These are phyloP conservation scores for Lodderomyces margitis DNA, from an alignment of 1,139 yeast species.

Conservation along the genomic window DNA sequence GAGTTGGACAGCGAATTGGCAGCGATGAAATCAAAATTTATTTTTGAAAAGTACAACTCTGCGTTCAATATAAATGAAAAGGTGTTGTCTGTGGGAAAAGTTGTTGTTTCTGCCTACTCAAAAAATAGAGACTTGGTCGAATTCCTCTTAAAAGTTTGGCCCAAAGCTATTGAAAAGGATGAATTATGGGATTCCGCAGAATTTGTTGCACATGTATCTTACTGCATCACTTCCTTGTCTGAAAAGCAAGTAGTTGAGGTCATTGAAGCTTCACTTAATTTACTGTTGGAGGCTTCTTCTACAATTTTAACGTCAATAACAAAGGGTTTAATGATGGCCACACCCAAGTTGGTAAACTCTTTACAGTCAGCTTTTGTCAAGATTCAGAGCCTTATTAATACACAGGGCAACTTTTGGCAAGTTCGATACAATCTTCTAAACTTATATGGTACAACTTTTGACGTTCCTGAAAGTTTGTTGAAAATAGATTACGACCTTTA, in stretches of 20 bases:
- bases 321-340: conserved; percentile 35
- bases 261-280: conserved; percentile 13
- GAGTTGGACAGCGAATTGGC: conserved; percentile 54
- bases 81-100: conserved; percentile 27
- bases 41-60: conserved; percentile 20
- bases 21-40: conserved; percentile 31
- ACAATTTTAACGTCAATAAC: conserved; percentile 36
- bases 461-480: conserved; percentile 6
- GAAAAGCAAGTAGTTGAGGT: conserved; percentile 38
- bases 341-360: conserved; percentile 21
- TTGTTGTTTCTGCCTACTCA: conserved; percentile 46
- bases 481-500: conserved; percentile 15
- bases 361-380: conserved; percentile 16
- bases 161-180: conserved; percentile 25
- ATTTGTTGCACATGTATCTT: conserved; percentile 38
- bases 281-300: conserved; percentile 13
- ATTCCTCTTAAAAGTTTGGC: conserved; percentile 51
- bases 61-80: conserved; percentile 10
- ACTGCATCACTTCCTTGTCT: conserved; percentile 43
- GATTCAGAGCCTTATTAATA: conserved; percentile 13
- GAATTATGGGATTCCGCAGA: conserved; percentile 26
- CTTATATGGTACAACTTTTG: conserved; percentile 42
- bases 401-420: conserved; percentile 38
- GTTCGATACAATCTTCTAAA: conserved; percentile 47
- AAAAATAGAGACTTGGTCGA: conserved; percentile 58